Conservation (phyloP, 1,284 basidiomycete genomes). For the Cutaneotrichosporon cutaneum region DNA sequence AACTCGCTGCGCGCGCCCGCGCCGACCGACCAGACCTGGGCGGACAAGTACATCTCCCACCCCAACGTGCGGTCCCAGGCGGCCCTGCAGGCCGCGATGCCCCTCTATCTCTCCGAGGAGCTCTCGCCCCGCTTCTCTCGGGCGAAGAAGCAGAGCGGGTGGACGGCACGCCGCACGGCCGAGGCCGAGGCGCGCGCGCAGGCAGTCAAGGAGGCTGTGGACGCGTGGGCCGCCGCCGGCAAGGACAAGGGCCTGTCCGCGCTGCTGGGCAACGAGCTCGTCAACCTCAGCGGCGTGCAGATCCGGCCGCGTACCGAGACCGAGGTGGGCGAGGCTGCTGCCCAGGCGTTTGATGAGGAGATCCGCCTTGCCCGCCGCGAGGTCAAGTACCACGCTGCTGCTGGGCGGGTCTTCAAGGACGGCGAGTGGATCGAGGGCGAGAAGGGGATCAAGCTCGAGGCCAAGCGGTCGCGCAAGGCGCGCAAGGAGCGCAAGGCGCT, state of each 20-base stretch:
- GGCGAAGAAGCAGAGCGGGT: slow-evolving; percentile 41
- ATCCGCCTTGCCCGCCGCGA: slow-evolving; percentile 27
- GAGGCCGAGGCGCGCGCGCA: slow-evolving; percentile 29
- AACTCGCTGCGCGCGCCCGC: slow-evolving; percentile 31
- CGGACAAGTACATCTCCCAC: slow-evolving; percentile 33
- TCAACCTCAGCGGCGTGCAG: slow-evolving; percentile 41
- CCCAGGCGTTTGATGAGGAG: slow-evolving; percentile 35
- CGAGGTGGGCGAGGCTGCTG: slow-evolving; percentile 48
- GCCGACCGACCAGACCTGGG: slow-evolving; percentile 26
- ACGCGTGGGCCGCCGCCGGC: slow-evolving; percentile 42
- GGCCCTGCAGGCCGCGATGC: slow-evolving; percentile 46
- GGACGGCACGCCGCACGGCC: slow-evolving; percentile 34
- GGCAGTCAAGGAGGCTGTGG: slow-evolving; percentile 29
- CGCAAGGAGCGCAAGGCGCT: slow-evolving; percentile 21
- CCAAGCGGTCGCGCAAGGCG: slow-evolving; percentile 17
- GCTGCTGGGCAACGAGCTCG: slow-evolving; percentile 26
- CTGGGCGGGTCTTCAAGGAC: slow-evolving; percentile 26
- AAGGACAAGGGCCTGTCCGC: slow-evolving; percentile 41
- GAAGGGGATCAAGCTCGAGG: slow-evolving; percentile 17
- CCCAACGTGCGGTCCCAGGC: slow-evolving; percentile 16
- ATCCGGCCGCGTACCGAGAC: slow-evolving; percentile 39
- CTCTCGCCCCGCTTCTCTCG: slow-evolving; percentile 48
- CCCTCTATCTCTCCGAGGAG: slow-evolving; percentile 50
- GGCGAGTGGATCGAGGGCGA: slow-evolving; percentile 31
- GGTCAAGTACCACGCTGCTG: slow-evolving; percentile 21